Percentiles rank a stretch among this genome's conserved stretches.
Conservation (phyloP, 2,329 filamentous ascomycete species). For the Pseudogymnoascus sp. region DNA sequence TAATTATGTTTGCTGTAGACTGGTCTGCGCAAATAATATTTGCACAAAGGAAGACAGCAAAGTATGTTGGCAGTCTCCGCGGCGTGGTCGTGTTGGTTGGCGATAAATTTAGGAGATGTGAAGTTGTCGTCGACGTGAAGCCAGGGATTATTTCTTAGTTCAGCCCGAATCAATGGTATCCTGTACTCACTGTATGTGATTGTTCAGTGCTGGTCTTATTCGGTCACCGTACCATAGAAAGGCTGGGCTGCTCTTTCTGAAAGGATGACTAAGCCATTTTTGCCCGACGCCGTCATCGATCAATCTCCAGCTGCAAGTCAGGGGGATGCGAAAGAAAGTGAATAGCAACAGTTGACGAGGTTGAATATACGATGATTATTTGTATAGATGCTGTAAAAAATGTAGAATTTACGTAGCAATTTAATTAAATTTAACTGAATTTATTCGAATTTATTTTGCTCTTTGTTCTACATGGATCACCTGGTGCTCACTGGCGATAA, state of each 20-base stretch:
- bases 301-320: neutral
- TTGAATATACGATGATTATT: neutral
- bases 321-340: neutral
- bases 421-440: neutral
- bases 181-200: neutral
- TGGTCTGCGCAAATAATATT: neutral
- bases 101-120: neutral
- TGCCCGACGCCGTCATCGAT: neutral
- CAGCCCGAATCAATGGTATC: neutral
- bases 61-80: neutral
- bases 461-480: neutral
- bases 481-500: neutral
- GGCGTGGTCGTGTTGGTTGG: neutral
- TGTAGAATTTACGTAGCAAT: neutral
- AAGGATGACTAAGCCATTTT: neutral
- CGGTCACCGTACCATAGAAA: neutral
- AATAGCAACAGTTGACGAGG: neutral
- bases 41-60: neutral
- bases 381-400: neutral
- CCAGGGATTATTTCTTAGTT: slow-evolving; percentile 5
- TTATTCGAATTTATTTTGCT: neutral
- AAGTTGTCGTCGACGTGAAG: slow-evolving; percentile 4
- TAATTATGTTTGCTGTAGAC: neutral
- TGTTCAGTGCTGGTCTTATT: neutral
- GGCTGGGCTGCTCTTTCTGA: neutral